phyloP scores from a whole-genome alignment of 148 eudicot species.

The Vaccinium corymbosum region DNA sequence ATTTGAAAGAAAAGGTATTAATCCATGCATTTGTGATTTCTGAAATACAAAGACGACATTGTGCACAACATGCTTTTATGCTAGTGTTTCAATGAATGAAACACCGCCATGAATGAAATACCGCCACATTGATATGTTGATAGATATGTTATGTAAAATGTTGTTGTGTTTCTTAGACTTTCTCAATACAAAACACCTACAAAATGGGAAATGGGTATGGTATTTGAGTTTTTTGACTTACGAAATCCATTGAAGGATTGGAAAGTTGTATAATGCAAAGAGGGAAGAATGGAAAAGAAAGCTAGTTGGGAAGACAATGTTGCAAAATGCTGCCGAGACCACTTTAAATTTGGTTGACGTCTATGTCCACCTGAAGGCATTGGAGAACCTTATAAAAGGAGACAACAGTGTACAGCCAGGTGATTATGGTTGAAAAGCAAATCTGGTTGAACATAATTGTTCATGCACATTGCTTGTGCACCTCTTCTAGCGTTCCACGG shows the following conservation, averaged over 20 bases:
- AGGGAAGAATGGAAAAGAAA: background rate
- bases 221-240: background rate
- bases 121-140: no score
- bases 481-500: background rate
- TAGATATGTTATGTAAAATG: no score
- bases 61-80: no score
- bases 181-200: background rate
- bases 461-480: background rate
- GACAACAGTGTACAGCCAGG: background rate
- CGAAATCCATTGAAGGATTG: background rate
- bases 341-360: background rate
- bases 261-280: background rate
- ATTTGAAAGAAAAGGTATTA: constrained; percentile 62
- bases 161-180: no score
- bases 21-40: background rate
- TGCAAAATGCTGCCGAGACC: background rate
- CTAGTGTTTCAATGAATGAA: no score
- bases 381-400: background rate
- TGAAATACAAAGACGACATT: background rate
- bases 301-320: background rate
- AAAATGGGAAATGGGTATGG: background rate
- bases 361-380: background rate
- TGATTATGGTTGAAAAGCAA: background rate
- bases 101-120: no score
- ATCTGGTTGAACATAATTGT: background rate